Evolutionary conservation across 257 asterid genomes (phyloP).

Genomic region (Primulina huaijiensis): DNA sequence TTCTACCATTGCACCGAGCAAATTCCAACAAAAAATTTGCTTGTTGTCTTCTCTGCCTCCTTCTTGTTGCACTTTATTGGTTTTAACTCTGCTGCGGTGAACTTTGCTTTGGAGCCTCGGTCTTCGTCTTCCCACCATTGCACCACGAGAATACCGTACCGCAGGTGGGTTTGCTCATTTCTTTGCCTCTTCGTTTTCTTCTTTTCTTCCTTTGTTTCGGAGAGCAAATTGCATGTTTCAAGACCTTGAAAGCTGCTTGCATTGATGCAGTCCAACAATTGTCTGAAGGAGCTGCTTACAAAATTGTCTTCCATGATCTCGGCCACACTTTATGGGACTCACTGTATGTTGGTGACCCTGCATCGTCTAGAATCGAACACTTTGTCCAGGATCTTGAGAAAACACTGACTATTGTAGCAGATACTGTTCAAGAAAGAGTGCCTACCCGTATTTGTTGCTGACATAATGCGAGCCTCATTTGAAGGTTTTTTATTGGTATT

Average conservation of each 20-base stretch:
- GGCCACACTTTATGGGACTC: constrained; percentile 67
- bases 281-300: constrained; percentile 71
- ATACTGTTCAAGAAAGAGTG: constrained; percentile 71
- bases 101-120: too few relatives aligned
- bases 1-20: too few relatives aligned
- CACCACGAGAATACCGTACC: too few relatives aligned
- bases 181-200: too few relatives aligned
- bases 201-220: too few relatives aligned
- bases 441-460: constrained; percentile 76
- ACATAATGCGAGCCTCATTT: constrained; percentile 83
- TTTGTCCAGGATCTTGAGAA: constrained; percentile 79
- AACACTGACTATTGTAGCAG: constrained; percentile 59
- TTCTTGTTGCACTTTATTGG: too few relatives aligned
- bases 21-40: too few relatives aligned
- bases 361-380: constrained; percentile 80
- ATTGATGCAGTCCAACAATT: constrained; percentile 83
- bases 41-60: too few relatives aligned
- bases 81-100: too few relatives aligned
- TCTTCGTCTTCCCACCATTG: too few relatives aligned
- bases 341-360: constrained; percentile 72
- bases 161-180: too few relatives aligned
- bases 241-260: constrained; percentile 67
- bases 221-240: too few relatives aligned
- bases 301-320: constrained; percentile 73
- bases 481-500: constrained; percentile 81